phyloP scores from a whole-genome alignment of 176 grass and related monocot species.

The Cymbopogon citratus region DNA sequence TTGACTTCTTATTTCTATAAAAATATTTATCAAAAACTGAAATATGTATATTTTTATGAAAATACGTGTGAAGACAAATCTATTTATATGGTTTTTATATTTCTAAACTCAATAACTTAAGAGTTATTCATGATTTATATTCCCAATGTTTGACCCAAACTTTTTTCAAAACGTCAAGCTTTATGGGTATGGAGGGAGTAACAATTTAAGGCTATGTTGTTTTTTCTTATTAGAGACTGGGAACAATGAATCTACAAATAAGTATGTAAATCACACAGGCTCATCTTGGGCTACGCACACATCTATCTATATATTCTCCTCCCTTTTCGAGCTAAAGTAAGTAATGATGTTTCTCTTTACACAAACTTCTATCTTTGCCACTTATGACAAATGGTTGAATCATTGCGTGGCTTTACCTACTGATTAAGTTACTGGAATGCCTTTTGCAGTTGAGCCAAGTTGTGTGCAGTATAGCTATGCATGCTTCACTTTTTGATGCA shows the following conservation, averaged over 20 bases:
- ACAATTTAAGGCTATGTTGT: not conserved
- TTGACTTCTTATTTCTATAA: no score
- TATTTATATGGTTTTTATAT: no score
- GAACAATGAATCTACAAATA: not conserved
- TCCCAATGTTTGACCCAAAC: no score
- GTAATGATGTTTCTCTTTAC: constrained; percentile 12
- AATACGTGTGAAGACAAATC: no score
- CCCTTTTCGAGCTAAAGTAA: constrained; percentile 3
- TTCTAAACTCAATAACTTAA: no score
- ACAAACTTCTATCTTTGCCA: constrained; percentile 26
- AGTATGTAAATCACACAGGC: not conserved
- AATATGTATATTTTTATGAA: no score
- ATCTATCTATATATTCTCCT: not conserved
- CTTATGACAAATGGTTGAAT: constrained; percentile 12
- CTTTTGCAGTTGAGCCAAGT: not conserved
- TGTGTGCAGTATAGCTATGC: not conserved
- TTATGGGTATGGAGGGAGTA: no score
- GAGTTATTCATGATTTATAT: no score
- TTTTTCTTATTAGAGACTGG: not conserved
- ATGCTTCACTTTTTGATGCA: not conserved
- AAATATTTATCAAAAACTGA: no score
- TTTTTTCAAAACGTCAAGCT: no score
- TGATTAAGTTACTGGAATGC: not conserved
- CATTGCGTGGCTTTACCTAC: not conserved
- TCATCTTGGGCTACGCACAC: not conserved